A percentile compares a stretch with the other conserved stretches of the same genome.
phyloP scores from a whole-genome alignment of 306 rosid species.

The Casuarina glauca region DNA sequence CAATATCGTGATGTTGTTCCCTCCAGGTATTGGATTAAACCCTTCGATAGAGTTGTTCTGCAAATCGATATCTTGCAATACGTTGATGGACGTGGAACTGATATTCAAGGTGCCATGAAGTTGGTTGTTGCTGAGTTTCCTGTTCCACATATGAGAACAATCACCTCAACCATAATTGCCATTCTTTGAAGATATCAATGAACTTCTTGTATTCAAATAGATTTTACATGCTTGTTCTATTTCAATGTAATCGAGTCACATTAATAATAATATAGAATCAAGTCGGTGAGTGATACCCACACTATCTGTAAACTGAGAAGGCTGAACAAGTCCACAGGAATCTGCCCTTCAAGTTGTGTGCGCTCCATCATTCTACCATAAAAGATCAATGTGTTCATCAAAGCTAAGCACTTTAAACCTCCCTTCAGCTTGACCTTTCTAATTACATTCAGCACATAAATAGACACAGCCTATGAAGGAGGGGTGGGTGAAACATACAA shows the following conservation, averaged over 20 bases:
- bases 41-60: neutral
- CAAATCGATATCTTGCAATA: neutral
- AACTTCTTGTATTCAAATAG: neutral
- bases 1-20: constrained; percentile 16
- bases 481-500: constrained; percentile 43
- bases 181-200: neutral
- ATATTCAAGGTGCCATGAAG: neutral
- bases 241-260: neutral
- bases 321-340: constrained; percentile 29
- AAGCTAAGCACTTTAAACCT: neutral
- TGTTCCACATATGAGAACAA: neutral
- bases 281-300: constrained; percentile 23
- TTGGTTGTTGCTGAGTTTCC: neutral
- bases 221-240: neutral
- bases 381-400: neutral
- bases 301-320: constrained; percentile 30
- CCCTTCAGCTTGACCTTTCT: no score
- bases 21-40: neutral
- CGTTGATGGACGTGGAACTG: neutral
- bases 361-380: constrained; percentile 33
- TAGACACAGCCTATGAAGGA: neutral
- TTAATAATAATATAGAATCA: neutral
- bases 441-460: no score
- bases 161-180: neutral
- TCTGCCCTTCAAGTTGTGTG: constrained; percentile 30